phyloP scores from a whole-genome alignment of 176 grass and related monocot species.

The Echinochloa phyllopogon region DNA sequence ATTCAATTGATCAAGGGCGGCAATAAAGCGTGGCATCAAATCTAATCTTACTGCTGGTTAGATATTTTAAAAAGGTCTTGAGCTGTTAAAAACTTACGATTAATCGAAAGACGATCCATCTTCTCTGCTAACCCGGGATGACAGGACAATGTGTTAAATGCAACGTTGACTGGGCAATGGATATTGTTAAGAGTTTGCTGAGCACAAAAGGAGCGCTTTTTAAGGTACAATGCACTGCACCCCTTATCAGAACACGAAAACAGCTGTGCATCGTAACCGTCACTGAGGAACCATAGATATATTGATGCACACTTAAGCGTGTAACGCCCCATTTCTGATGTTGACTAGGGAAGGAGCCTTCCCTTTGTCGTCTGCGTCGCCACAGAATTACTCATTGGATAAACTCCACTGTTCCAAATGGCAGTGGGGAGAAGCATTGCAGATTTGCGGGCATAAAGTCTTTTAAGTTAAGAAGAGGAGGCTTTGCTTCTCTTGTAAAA shows the following conservation, averaged over 20 bases:
- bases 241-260: constrained; percentile 3
- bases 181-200: constrained; percentile 15
- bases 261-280: constrained; percentile 38
- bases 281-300: constrained; percentile 22
- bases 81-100: background rate
- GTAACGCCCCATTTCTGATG: constrained; percentile 49
- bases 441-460: constrained; percentile 30
- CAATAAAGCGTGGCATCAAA: constrained; percentile 24
- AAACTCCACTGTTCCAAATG: constrained; percentile 50
- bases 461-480: constrained; percentile 46
- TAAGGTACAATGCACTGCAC: constrained; percentile 16
- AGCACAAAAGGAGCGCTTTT: constrained; percentile 32
- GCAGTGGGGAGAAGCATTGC: constrained; percentile 28
- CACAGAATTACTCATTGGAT: constrained; percentile 52
- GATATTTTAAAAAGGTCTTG: constrained; percentile 7
- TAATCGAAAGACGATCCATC: constrained; percentile 17
- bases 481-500: constrained; percentile 48
- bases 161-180: constrained; percentile 19
- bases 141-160: constrained; percentile 34
- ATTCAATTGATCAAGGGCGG: background rate
- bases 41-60: background rate
- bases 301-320: constrained; percentile 32
- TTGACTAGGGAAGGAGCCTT: constrained; percentile 53
- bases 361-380: constrained; percentile 50
- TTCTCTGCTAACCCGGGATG: constrained; percentile 23